Base-by-base conservation (phyloP, 805 yeast species). In the Lipomyces sp. region DNA sequence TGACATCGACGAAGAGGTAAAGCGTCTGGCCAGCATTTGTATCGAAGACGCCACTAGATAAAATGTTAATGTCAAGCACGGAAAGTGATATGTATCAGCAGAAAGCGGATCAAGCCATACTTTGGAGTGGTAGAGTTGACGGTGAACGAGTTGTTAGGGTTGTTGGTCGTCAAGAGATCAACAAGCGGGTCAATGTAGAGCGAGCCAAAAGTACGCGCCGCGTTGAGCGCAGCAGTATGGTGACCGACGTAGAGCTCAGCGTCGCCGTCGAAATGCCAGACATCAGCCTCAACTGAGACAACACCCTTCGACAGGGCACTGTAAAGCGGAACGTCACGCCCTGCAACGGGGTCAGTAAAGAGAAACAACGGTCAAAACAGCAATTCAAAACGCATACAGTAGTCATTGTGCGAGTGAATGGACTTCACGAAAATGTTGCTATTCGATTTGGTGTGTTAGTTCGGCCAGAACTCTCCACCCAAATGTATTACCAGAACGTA, bases 1-100 rank as follows among this genome's bases (percentile, higher is more conserved):
- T 76, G 2, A 80, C 72, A 65, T 85, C 91, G 59, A 84, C 71
- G 68, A 81, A 80, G 28, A 84, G 68, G 63, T 76, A 80, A 18
- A 82, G 65, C 1, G 86, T 78, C n/a, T 71, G 66, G 44, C 69
- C 72, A 0, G 78, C 75, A 32, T 75, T 72, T 42, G 79, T 72
- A 49, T 70, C 69, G 42, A 76, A 75, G 8, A 70, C 63, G 32
- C 75, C 70, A 57, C 69, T 51, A 24, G 11, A 14, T n/a, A 34
- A 7, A 28, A 11, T 3, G 22, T 5, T 31, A 35, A 16, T 6
- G 18, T 5, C 22, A n/a, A 39, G 19, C 8, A 28, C 33, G 24
- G 23, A 16, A 14, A 23, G 18, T 11, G 14, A 43, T n/a, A n/a
- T n/a, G n/a, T n/a, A n/a, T n/a, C n/a, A n/a, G n/a, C n/a, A n/a